Percentiles rank a stretch among this genome's conserved stretches.
Evolutionary conservation across 805 yeast species (phyloP).

Genomic region (Spencermartinsiella europaea): DNA sequence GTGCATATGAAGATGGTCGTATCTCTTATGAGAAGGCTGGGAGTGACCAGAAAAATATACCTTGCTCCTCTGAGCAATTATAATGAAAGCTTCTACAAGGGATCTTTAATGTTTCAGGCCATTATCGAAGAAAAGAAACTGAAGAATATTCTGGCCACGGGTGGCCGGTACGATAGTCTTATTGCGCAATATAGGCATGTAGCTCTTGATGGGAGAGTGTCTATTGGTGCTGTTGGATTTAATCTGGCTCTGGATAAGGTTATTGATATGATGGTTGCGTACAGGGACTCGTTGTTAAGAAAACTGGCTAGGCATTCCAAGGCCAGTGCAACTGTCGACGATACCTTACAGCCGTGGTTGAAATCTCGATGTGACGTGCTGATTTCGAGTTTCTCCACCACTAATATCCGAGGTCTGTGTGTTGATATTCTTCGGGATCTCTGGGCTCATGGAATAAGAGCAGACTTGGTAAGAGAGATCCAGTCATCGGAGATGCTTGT

Average conservation of each 20-base stretch:
- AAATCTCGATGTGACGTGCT: slow-evolving; percentile 75
- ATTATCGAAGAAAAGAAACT: slow-evolving; percentile 50
- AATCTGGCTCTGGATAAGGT: slow-evolving; percentile 71
- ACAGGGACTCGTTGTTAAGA: slow-evolving; percentile 19
- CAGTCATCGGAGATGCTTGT: slow-evolving; percentile 57
- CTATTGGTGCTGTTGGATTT: slow-evolving; percentile 76
- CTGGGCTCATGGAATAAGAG: slow-evolving; percentile 76
- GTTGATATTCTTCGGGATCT: slow-evolving; percentile 55
- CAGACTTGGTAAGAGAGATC: slow-evolving; percentile 49
- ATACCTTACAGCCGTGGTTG: slow-evolving; percentile 38
- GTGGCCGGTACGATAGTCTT: slow-evolving; percentile 86
- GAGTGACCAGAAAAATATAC: slow-evolving; percentile 51
- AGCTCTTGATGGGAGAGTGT: slow-evolving; percentile 33
- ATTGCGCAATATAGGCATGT: slow-evolving; percentile 62
- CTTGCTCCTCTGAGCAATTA: slow-evolving; percentile 82
- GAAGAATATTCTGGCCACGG: slow-evolving; percentile 62
- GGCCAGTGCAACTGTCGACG: slow-evolving; percentile 21
- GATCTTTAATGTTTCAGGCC: slow-evolving; percentile 86
- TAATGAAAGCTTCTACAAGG: slow-evolving; percentile 69
- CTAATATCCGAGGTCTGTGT: slow-evolving; percentile 54
- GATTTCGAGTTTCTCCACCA: slow-evolving; percentile 60
- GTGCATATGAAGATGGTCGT: slow-evolving; percentile 57
- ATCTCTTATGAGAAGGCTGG: slow-evolving; percentile 49
- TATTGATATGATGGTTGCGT: slow-evolving; percentile 42
- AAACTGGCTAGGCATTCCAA: slow-evolving; percentile 17